These are phyloP conservation scores for Aureobasidium namibiae DNA, from an alignment of 2,329 filamentous ascomycete genomes.

Conservation along the genomic window DNA sequence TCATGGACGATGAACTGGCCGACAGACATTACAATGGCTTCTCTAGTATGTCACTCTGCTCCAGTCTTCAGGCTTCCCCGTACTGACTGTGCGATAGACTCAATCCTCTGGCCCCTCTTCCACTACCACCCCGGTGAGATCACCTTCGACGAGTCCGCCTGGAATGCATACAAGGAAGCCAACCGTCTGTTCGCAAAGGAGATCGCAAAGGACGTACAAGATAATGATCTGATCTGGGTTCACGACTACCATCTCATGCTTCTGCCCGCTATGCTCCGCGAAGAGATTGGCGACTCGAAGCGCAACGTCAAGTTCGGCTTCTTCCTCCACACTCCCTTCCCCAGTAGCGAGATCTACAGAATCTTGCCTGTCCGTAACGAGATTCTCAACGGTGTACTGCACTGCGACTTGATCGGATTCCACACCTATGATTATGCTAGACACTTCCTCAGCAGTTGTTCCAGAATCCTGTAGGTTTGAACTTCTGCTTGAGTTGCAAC, in stretches of 20 bases:
- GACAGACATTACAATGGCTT: slow-evolving; percentile 98
- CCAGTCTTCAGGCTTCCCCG: neutral
- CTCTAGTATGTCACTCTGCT: slow-evolving; percentile 55
- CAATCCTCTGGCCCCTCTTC: slow-evolving; percentile 96
- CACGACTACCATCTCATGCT: slow-evolving; percentile 99
- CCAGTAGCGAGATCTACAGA: slow-evolving; percentile 92
- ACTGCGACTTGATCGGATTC: slow-evolving; percentile 94
- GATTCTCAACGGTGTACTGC: slow-evolving; percentile 76
- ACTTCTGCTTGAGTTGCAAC: slow-evolving; percentile 3
- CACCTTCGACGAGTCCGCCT: slow-evolving; percentile 90
- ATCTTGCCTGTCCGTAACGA: slow-evolving; percentile 89
- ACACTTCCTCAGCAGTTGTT: slow-evolving; percentile 93
- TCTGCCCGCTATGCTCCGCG: slow-evolving; percentile 86
- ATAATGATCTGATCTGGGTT: slow-evolving; percentile 94
- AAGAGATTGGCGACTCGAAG: slow-evolving; percentile 63
- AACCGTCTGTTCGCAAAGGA: slow-evolving; percentile 87
- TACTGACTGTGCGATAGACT: slow-evolving; percentile 50
- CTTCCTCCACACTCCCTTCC: slow-evolving; percentile 96
- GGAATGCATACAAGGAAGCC: slow-evolving; percentile 87
- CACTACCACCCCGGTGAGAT: slow-evolving; percentile 99
- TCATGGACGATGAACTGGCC: slow-evolving; percentile 85
- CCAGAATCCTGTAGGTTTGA: slow-evolving; percentile 66
- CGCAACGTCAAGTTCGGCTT: slow-evolving; percentile 91
- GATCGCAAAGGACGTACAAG: slow-evolving; percentile 77
- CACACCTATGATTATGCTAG: slow-evolving; percentile 99